Base-by-base conservation (phyloP, 805 yeast species). In the Brettanomyces nanus region DNA sequence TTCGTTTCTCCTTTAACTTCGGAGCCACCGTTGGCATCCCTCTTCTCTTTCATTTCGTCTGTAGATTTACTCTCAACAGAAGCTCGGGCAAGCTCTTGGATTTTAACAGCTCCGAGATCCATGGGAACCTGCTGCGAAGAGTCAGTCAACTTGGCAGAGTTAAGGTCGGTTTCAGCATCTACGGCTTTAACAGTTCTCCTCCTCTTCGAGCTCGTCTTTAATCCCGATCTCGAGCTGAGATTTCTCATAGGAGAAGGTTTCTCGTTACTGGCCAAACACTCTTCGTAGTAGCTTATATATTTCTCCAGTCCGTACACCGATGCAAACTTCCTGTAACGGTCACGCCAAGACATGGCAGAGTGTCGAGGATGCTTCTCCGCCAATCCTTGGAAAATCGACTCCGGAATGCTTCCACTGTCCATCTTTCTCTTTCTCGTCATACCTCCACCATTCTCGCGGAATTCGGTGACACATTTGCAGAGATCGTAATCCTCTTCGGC, bases 281-380 rank as follows among this genome's bases (percentile, higher is more conserved):
- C 49, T 23, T 75, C 75, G 53, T 73, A 80, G 48, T 77, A 75
- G 3, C 52, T 50, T 30, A 76, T 63, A 49, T 75, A 82, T 30
- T 66, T 64, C 44, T 71, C 73, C 39, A 81, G 65, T 22, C 87
- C 87, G 49, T 69, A 77, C n/a, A 65, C 64, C 3, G 72, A 55
- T 9, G 80, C 75, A 58, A 80, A 81, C 57, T 81, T 83, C 46
- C 90, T 63, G 54, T 73, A 83, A 45, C 92, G 68, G 53, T 83
- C 92, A 56, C 92, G 75, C 89, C 90, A 84, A n/a, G 89, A 78
- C 50, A 73, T 71, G 33, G 68, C 68, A 3, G 83, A 63, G 55
- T 84, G 92, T 27, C 68, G 60, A 9, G 80, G 72, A 39, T 61
- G 53, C 28, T 50, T 52, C 25, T 59, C 53, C 32, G 65, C 61